Conservation (phyloP, 1,139 yeast genomes). For the Candida sp. region DNA sequence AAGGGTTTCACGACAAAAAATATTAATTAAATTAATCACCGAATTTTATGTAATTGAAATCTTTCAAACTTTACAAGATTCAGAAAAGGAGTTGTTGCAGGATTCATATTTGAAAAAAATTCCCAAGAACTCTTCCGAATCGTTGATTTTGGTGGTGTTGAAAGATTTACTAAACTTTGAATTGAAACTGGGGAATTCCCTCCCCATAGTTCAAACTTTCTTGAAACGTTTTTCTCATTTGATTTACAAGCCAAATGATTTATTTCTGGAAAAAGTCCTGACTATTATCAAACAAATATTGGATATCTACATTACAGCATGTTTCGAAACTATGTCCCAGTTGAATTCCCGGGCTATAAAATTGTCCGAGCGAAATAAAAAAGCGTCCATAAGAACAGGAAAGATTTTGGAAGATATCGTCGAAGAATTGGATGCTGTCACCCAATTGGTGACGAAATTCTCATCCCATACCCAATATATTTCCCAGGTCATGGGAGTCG, state of each 20-base stretch:
- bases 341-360: slow-evolving; percentile 32
- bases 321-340: slow-evolving; percentile 32
- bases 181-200: slow-evolving; percentile 43
- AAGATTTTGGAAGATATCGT: slow-evolving; percentile 53
- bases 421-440: slow-evolving; percentile 35
- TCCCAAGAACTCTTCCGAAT: slow-evolving; percentile 20
- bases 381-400: slow-evolving; percentile 66
- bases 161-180: slow-evolving; percentile 55
- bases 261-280: slow-evolving; percentile 11
- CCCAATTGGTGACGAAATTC: slow-evolving; percentile 43
- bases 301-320: slow-evolving; percentile 44
- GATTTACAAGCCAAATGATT: slow-evolving; percentile 11
- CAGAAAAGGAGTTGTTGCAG: slow-evolving; percentile 22
- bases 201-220: slow-evolving; percentile 47
- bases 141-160: slow-evolving; percentile 46
- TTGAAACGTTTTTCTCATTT: slow-evolving; percentile 45
- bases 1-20: slow-evolving; percentile 43
- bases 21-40: slow-evolving; percentile 50
- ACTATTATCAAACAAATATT: slow-evolving; percentile 30
- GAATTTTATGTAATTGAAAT: slow-evolving; percentile 68
- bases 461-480: slow-evolving; percentile 41
- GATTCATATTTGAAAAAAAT: slow-evolving; percentile 16
- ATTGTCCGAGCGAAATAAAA: slow-evolving; percentile 40
- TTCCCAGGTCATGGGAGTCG: slow-evolving; percentile 34
- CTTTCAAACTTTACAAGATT: slow-evolving; percentile 39